These are phyloP conservation scores for Mycena albidolilacea DNA, from an alignment of 768 basidiomycete species.

Conservation along the genomic window DNA sequence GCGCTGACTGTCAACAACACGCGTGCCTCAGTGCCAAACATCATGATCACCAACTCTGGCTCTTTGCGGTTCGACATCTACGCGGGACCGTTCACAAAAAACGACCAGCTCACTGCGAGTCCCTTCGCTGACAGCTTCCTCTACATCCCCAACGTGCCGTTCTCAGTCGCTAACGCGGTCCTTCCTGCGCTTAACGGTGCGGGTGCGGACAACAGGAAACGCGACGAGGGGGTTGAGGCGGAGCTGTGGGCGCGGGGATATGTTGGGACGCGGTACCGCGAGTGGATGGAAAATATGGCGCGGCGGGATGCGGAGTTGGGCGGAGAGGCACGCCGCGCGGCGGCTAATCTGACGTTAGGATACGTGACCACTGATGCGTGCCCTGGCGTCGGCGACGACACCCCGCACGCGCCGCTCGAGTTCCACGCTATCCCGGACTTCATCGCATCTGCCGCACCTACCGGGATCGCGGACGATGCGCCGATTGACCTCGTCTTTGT, in stretches of 20 bases:
- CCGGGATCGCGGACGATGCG: constrained; percentile 59
- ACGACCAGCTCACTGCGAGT: constrained; percentile 83
- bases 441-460: constrained; percentile 69
- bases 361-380: constrained; percentile 85
- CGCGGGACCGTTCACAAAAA: constrained; percentile 80
- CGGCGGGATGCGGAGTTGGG: constrained; percentile 41
- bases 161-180: constrained; percentile 66
- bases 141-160: constrained; percentile 70
- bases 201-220: constrained; percentile 56
- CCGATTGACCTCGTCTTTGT: constrained; percentile 84
- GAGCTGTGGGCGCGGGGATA: constrained; percentile 64
- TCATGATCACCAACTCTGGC: constrained; percentile 77
- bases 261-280: constrained; percentile 64
- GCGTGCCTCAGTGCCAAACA: constrained; percentile 69
- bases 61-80: constrained; percentile 78
- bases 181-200: constrained; percentile 67
- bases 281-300: constrained; percentile 75
- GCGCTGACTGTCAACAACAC: constrained; percentile 76
- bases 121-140: constrained; percentile 79
- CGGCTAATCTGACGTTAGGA: constrained; percentile 74
- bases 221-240: constrained; percentile 49
- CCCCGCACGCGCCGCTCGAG: constrained; percentile 71
- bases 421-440: constrained; percentile 70
- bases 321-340: constrained; percentile 57
- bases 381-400: constrained; percentile 84